Base-by-base conservation (phyloP, 1,284 basidiomycete species). In the Ceratobasidium sp. region DNA sequence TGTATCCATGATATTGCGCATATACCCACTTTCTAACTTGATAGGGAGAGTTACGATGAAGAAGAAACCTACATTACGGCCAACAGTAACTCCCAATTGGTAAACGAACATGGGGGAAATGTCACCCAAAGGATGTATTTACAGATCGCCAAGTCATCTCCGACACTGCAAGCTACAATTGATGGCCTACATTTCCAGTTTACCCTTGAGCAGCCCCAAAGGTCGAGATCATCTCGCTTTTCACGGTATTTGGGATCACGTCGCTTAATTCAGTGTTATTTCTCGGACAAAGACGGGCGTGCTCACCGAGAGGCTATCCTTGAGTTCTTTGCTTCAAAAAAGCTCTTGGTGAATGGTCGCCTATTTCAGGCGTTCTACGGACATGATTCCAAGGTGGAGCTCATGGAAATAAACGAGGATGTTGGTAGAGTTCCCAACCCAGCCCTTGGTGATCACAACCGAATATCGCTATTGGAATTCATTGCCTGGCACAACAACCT, bases 381-480 rank as follows among this genome's bases (percentile, higher is more conserved):
- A 15, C 73, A 79, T 26, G 74, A 77, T n/a, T 59, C 48, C 5
- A 56, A 73, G 3, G 42, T 71, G 3, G 54, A 71, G 9, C 67
- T 79, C 1, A 77, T 77, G 15, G 78, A 79, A 48, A 79, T 75
- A 0, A 46, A 68, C 38, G 78, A 79, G 44, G 59, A 79, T 42
- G 38, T 77, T 40, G 78, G 64, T 12, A 40, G 78, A 20, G 26
- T 17, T 12, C 12, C 78, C 3, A 40, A 23, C 13, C 17, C 52
- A 26, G 12, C 40, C 6, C 13, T 70, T 10, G 78, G 78, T 1
- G 78, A 79, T 56, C 26, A 48, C 17, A 69, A 56, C 28, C 17
- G 78, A 46, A 56, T 77, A n/a, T 79, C 78, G 2, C 59, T 77
- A 33, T 40, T 77, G 10, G 48, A 77, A 2, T 79, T 79, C 38